These are phyloP conservation scores for Davidsoniella virescens DNA, from an alignment of 2,329 filamentous ascomycete species.

Conservation along the genomic window DNA sequence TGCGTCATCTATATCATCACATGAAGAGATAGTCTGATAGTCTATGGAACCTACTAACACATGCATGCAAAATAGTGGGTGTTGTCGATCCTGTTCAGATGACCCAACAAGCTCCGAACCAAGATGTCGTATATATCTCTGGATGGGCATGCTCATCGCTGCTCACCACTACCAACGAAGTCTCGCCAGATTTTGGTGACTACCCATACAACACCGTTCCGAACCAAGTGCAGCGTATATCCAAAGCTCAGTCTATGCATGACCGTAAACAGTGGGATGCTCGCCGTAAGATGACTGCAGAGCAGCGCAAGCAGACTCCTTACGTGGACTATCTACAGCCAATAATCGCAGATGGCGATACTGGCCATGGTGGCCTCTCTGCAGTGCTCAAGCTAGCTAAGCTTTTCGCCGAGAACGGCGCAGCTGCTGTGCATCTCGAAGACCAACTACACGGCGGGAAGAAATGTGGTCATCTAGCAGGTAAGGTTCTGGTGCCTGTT, in stretches of 20 bases:
- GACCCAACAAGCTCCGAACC: conserved; percentile 93
- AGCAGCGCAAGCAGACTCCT: conserved; percentile 57
- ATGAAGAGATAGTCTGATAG: neutral
- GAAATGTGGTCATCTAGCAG: conserved; percentile 92
- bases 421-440: conserved; percentile 92
- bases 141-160: conserved; percentile 96
- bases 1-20: conserved; percentile 27
- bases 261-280: conserved; percentile 90
- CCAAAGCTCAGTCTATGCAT: conserved; percentile 94
- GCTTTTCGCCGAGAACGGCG: conserved; percentile 92
- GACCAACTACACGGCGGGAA: conserved; percentile 96
- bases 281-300: conserved; percentile 58
- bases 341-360: conserved; percentile 93
- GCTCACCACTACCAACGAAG: conserved; percentile 87
- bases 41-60: conserved; percentile 12
- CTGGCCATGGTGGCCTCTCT: conserved; percentile 81
- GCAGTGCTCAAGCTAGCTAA: conserved; percentile 93
- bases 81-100: conserved; percentile 98
- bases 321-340: conserved; percentile 88
- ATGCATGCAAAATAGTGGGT: conserved; percentile 46
- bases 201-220: conserved; percentile 99
- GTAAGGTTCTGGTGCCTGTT: conserved; percentile 85
- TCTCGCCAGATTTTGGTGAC: conserved; percentile 93
- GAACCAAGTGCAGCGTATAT: conserved; percentile 89
- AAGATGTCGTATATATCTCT: conserved; percentile 90